Base-by-base conservation (phyloP, 2,329 filamentous ascomycete genomes). In the Pseudocercospora pini-densiflorae region DNA sequence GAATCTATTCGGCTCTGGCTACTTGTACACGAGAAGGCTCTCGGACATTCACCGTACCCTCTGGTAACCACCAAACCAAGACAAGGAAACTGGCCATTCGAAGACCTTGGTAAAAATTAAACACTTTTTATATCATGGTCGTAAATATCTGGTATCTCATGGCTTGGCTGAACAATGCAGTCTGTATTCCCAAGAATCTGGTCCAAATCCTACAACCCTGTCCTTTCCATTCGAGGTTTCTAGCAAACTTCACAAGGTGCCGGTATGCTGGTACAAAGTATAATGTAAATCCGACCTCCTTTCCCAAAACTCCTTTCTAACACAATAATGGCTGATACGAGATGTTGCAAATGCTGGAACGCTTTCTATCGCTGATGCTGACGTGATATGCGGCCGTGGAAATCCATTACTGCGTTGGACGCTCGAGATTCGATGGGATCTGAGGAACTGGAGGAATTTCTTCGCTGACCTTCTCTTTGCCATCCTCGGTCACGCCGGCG, bases 351-450 rank as follows among this genome's bases (percentile, higher is more conserved):
- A 55, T 55, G 21, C 21, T 55, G 27, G 19, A 55, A 55, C 54
- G 54, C 54, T 33, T 58, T 58, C 54, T 58, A 40, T 58, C 54
- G 54, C 54, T 40, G n/a, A 33, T 58, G 21, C 24, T 54, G 36
- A 40, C 36, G 16, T 40, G 36, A 40, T n/a, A 40, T 29, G 51
- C 51, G 51, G 51, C 51, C 51, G 51, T 54, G 54, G 33, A 36
- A 40, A 31, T 58, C 14, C 54, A 16, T 58, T 58, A 33, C n/a
- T 58, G 27, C 54, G 29, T 24, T 58, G 27, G 24, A 16, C 51
- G 51, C 31, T 58, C 54, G 31, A 58, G 54, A 5, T 21, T n/a
- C 9, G 54, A 40, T 40, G 54, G 54, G 5, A 58, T 27, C n/a
- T 29, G 27, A 21, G 54, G 54, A 4, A 58, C 54, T 5, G 54